Conservation (phyloP, 2,329 filamentous ascomycete species). For the Claviceps pazoutovae region DNA sequence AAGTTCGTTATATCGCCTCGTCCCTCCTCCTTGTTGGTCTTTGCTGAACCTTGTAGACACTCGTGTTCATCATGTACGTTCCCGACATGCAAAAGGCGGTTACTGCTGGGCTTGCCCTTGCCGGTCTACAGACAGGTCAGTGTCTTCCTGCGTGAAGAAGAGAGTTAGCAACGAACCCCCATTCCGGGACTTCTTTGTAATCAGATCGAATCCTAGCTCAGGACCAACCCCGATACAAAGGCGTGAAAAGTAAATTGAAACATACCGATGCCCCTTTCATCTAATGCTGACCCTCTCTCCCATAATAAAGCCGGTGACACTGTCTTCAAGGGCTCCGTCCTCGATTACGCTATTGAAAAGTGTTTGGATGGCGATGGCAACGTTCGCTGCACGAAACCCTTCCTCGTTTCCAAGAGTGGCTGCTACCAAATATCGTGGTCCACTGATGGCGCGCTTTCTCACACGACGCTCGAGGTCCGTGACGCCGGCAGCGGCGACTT, state of each 20-base stretch:
- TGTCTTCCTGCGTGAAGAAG: neutral
- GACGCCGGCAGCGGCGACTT: constrained; percentile 25
- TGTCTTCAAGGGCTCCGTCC: constrained; percentile 20
- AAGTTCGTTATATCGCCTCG: too few species aligned
- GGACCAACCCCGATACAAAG: too few species aligned
- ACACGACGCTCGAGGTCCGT: constrained; percentile 24
- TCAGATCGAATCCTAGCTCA: too few species aligned
- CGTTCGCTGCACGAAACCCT: constrained; percentile 25
- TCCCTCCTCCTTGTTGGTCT: too few species aligned
- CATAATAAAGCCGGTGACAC: constrained; percentile 7
- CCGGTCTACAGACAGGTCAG: constrained; percentile 7
- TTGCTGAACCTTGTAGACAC: neutral
- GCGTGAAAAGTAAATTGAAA: too few species aligned
- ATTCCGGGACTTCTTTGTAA: neutral
- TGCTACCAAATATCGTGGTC: constrained; percentile 29
- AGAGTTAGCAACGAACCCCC: too few species aligned
- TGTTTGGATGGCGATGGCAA: constrained; percentile 26
- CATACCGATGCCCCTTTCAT: too few species aligned
- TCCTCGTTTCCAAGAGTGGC: constrained; percentile 21
- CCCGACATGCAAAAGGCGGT: constrained; percentile 9
- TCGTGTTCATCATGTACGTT: constrained; percentile 8
- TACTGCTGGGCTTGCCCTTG: constrained; percentile 8
- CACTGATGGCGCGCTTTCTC: constrained; percentile 23
- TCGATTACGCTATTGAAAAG: constrained; percentile 28
- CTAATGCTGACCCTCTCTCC: neutral